Base-by-base conservation (phyloP, 1,284 basidiomycete species). In the Apiotrichum sp. region DNA sequence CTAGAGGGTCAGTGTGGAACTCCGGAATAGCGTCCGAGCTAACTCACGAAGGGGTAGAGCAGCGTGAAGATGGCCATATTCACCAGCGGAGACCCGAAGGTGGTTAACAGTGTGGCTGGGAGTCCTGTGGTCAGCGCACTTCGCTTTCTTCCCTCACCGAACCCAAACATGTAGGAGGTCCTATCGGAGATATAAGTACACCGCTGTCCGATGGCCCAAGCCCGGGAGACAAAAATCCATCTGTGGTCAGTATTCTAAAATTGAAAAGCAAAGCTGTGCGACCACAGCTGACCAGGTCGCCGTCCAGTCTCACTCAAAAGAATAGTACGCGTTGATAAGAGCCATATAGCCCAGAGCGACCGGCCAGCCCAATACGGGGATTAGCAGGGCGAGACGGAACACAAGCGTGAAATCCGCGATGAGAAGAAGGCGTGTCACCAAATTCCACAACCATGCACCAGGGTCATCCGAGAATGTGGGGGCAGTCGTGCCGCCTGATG, bases 21-120 rank as follows among this genome's bases (percentile, higher is more conserved):
- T 41, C n/a, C 40, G 13, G 36, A 38, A 38, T 6, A 38, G n/a
- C n/a, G n/a, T n/a, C n/a, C 35, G 10, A 14, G 4, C 13, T 10
- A 9, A 65, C 71, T 46, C 44, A 74, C 71, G 45, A 77, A 67
- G 3, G 77, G 77, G 49, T 75, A 77, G 45, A 76, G 61, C 6
- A 76, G 52, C 3, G 75, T 72, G 59, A 77, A 78, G 16, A 77
- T 56, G 10, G 72, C 68, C 65, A 77, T 73, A 51, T 68, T 72
- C 49, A 76, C 63, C n/a, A 78, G 43, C 4, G 72, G 71, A 3
- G 73, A 68, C 4, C 70, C 69, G 50, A 76, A 74, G 5, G 71
- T 69, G 11, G 71, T 71, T 11, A 73, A 53, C 7, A 76, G 54
- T 4, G 72, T 75, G 1, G 69, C 65, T 1, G 65, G 60, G 9